phyloP scores from a whole-genome alignment of 768 basidiomycete species.

The Mycena rebaudengoi region DNA sequence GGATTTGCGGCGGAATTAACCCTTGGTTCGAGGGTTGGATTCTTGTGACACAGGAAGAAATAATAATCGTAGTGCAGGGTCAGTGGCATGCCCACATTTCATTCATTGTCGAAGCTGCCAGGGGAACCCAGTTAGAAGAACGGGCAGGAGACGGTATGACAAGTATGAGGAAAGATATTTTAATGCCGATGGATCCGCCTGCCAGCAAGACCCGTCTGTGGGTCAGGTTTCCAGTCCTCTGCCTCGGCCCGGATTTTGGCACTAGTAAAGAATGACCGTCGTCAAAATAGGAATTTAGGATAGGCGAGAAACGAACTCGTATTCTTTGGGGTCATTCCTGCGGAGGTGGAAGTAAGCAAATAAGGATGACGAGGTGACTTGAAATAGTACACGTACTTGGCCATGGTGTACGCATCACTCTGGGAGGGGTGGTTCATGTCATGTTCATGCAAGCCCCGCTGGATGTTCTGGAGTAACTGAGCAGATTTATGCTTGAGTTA shows the following conservation, averaged over 20 bases:
- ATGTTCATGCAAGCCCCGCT: background rate
- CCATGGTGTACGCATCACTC: background rate
- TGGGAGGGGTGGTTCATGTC: background rate
- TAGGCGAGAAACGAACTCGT: background rate
- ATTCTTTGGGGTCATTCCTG: slow-evolving; percentile 1
- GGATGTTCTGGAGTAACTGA: background rate
- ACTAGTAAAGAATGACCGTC: background rate
- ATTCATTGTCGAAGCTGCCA: too few species aligned
- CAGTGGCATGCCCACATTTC: too few species aligned
- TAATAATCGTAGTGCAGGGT: too few species aligned
- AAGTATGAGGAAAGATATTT: background rate
- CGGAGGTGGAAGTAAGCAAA: background rate
- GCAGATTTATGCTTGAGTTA: background rate
- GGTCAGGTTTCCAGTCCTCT: background rate
- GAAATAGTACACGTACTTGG: background rate
- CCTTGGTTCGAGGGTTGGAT: too few species aligned
- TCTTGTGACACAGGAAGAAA: too few species aligned
- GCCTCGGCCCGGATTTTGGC: background rate
- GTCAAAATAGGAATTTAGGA: too few species aligned
- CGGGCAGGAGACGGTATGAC: too few species aligned
- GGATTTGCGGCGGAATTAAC: too few species aligned
- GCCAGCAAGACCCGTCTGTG: slow-evolving; percentile 1
- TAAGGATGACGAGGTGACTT: background rate
- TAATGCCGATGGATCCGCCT: background rate
- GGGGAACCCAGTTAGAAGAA: too few species aligned